phyloP scores from a whole-genome alignment of 2,329 filamentous ascomycete genomes.

The Fusarium stilboides region DNA sequence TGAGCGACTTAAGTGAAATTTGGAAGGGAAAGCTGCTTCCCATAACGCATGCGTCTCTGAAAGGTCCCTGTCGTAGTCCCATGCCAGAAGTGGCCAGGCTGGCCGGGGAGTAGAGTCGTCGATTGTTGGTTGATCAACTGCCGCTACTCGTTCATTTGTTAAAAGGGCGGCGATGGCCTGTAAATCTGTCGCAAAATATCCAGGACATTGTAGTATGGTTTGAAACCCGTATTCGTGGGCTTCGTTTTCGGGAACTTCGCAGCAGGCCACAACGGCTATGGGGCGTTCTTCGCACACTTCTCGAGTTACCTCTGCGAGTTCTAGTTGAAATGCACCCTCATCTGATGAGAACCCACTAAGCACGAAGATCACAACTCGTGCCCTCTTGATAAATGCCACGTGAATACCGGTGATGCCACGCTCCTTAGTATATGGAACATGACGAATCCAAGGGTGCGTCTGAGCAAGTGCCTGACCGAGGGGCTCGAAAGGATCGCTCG shows the following conservation, averaged over 20 bases:
- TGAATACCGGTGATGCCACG: conserved; percentile 76
- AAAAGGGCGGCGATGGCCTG: conserved; percentile 67
- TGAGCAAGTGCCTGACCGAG: conserved; percentile 75
- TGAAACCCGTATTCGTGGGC: conserved; percentile 62
- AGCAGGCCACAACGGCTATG: conserved; percentile 68
- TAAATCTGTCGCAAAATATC: conserved; percentile 64
- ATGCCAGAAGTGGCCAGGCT: conserved; percentile 61
- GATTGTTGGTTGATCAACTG: conserved; percentile 15
- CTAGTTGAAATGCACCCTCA: conserved; percentile 67
- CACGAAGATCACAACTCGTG: conserved; percentile 73
- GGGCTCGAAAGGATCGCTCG: conserved; percentile 79
- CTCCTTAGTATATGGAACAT: conserved; percentile 78
- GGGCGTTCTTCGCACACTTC: conserved; percentile 64
- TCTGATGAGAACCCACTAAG: conserved; percentile 64
- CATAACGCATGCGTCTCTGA: conserved; percentile 63
- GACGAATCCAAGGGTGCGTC: conserved; percentile 74
- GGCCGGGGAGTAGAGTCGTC: conserved; percentile 46
- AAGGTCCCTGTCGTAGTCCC: conserved; percentile 58
- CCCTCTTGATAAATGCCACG: conserved; percentile 72
- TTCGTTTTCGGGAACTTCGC: conserved; percentile 58
- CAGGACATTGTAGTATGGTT: conserved; percentile 66
- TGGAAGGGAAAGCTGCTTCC: conserved; percentile 59
- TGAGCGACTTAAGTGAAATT: conserved; percentile 62
- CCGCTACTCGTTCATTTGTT: conserved; percentile 59
- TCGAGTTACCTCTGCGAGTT: conserved; percentile 63